These are phyloP conservation scores for Oehlia diaphana DNA, from an alignment of 192 early-diverging fungal species.

Conservation along the genomic window DNA sequence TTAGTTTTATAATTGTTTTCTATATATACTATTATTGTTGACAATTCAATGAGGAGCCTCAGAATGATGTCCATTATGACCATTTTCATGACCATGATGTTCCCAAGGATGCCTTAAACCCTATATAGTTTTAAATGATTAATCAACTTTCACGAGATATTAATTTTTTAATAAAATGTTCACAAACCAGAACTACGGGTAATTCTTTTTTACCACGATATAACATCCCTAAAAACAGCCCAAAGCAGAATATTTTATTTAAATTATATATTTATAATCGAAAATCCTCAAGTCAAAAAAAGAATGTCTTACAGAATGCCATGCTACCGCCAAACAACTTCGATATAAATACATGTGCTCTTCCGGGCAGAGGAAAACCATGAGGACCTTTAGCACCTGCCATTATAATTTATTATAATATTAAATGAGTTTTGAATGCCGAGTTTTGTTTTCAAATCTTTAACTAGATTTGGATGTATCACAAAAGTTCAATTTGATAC, in stretches of 20 bases:
- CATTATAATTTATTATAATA: background rate
- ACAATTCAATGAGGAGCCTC: background rate
- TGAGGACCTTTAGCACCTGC: background rate
- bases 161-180: no score
- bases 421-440: background rate
- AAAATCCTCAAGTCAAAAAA: background rate
- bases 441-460: background rate
- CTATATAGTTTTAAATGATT: background rate
- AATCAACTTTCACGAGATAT: background rate
- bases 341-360: background rate
- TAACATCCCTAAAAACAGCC: background rate
- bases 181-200: background rate
- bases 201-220: background rate
- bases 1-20: background rate
- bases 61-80: background rate
- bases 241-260: background rate
- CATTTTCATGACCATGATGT: background rate
- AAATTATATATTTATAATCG: background rate
- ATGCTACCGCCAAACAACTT: background rate
- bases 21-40: background rate
- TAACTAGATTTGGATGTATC: background rate
- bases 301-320: background rate
- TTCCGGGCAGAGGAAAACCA: background rate
- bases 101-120: constrained; percentile 1
- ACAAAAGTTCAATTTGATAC: no score